Evolutionary conservation across 257 asterid species (phyloP).

Genomic region (Datura wrightii): DNA sequence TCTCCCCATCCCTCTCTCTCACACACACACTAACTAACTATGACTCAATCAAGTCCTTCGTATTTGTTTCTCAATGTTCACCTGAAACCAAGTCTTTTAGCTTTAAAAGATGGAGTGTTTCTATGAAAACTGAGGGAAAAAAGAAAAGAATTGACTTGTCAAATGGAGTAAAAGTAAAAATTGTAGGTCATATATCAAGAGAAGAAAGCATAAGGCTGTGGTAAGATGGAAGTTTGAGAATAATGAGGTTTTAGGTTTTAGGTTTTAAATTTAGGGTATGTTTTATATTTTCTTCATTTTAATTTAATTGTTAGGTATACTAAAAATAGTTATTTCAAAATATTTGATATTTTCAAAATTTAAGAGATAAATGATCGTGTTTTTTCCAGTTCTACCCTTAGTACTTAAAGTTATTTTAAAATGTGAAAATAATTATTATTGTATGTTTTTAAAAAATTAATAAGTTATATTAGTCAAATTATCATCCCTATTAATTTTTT

Average conservation of each 20-base stretch:
- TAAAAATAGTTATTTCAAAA: too few species aligned
- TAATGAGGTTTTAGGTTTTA: neutral
- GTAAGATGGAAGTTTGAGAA: neutral
- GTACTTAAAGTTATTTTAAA: too few species aligned
- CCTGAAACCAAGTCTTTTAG: neutral
- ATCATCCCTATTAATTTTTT: too few species aligned
- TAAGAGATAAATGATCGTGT: too few species aligned
- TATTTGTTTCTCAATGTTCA: conserved; percentile 4
- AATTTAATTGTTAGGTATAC: too few species aligned
- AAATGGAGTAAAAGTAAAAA: conserved; percentile 3
- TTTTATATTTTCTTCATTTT: too few species aligned
- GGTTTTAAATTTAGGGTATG: neutral
- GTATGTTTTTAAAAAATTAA: too few species aligned
- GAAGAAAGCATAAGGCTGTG: neutral
- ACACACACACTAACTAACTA: neutral
- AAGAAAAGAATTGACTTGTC: neutral
- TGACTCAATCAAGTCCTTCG: conserved; percentile 28
- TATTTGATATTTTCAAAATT: too few species aligned
- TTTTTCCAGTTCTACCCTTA: too few species aligned
- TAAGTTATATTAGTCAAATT: too few species aligned
- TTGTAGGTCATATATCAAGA: conserved; percentile 12
- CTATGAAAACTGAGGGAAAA: neutral
- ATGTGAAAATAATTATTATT: too few species aligned
- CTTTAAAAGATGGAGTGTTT: conserved; percentile 9
- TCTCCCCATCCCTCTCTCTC: conserved; percentile 67